These are phyloP conservation scores for Zoysia japonica DNA, from an alignment of 176 grass and related monocot species.

Conservation along the genomic window DNA sequence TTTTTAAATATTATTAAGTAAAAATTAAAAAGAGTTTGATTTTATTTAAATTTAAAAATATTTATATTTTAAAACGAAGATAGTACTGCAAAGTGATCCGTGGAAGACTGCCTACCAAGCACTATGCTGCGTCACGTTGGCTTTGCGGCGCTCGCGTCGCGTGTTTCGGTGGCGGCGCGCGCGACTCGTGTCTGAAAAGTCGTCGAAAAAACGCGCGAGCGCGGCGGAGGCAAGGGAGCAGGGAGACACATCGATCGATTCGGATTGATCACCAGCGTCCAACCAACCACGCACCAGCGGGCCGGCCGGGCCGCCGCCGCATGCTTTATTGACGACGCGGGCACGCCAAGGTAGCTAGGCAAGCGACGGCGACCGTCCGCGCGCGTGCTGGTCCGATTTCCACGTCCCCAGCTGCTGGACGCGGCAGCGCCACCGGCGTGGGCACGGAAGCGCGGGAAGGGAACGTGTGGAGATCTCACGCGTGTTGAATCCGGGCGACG, in stretches of 20 bases:
- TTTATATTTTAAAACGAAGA: no score
- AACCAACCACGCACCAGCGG: no score
- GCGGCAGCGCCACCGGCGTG: background rate
- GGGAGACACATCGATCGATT: background rate
- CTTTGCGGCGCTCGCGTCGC: no score
- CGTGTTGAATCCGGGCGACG: no score
- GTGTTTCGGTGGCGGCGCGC: background rate
- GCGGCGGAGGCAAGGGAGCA: no score
- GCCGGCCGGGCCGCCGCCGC: background rate
- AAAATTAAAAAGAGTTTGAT: no score
- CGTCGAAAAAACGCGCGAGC: no score
- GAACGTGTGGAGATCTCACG: no score
- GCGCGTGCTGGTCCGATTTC: background rate
- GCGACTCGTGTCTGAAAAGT: background rate
- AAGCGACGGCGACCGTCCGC: background rate
- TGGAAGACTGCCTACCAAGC: background rate
- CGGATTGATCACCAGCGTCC: background rate
- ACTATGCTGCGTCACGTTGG: background rate
- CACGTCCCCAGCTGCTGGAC: background rate
- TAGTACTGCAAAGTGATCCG: background rate
- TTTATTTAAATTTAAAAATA: no score
- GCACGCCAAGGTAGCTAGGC: slow-evolving; percentile 5
- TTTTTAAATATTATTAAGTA: no score
- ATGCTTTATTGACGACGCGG: slow-evolving; percentile 27
- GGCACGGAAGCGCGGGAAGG: no score